These are phyloP conservation scores for Candida nanaspora DNA, from an alignment of 805 yeast genomes.

Conservation along the genomic window DNA sequence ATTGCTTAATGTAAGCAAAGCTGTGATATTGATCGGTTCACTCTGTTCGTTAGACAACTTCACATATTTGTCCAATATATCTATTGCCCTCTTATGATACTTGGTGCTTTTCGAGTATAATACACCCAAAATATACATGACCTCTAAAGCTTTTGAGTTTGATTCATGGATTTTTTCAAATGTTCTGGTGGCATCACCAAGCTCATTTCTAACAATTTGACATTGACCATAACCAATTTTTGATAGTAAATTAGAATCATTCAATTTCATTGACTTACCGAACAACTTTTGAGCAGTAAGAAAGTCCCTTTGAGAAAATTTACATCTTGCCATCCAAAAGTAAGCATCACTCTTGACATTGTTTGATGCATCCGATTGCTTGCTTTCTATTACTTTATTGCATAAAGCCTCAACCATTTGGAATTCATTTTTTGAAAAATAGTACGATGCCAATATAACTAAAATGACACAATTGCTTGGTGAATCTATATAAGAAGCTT, in stretches of 20 bases:
- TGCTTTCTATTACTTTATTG: conserved; percentile 36
- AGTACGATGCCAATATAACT: conserved; percentile 60
- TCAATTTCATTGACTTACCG: conserved; percentile 60
- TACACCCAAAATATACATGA: conserved; percentile 68
- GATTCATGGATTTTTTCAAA: conserved; percentile 67
- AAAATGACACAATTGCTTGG: conserved; percentile 55
- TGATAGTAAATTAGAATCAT: conserved; percentile 61
- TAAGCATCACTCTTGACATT: conserved; percentile 51
- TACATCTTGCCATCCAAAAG: conserved; percentile 83
- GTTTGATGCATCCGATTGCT: conserved; percentile 25
- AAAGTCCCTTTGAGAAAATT: conserved; percentile 52
- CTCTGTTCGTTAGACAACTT: conserved; percentile 48
- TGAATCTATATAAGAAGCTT: conserved; percentile 30
- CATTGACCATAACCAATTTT: conserved; percentile 83
- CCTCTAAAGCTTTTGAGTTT: conserved; percentile 66
- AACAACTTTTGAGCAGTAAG: conserved; percentile 67
- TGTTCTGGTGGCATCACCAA: conserved; percentile 80
- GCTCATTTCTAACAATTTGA: conserved; percentile 62
- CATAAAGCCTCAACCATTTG: conserved; percentile 51
- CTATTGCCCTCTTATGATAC: conserved; percentile 45
- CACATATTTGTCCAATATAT: conserved; percentile 62
- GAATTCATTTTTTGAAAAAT: conserved; percentile 61
- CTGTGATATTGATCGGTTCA: conserved; percentile 57
- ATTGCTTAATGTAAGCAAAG: conserved; percentile 60
- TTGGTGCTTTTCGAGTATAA: conserved; percentile 47